These are phyloP conservation scores for Chaetomiaceae sp. DNA, from an alignment of 2,329 filamentous ascomycete genomes.

Conservation along the genomic window DNA sequence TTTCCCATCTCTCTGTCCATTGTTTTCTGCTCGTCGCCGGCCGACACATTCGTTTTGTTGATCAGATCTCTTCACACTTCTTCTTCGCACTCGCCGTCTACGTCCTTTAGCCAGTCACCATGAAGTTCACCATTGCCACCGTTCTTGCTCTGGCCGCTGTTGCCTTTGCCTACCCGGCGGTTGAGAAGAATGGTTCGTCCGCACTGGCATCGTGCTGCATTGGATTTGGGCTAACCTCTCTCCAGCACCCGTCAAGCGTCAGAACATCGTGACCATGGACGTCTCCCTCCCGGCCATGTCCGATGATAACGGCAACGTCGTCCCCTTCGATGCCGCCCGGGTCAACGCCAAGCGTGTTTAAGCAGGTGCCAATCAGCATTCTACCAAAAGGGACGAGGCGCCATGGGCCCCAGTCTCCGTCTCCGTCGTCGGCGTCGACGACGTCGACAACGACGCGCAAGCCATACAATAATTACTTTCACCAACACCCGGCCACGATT, in stretches of 20 bases:
- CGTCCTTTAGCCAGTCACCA: constrained; percentile 37
- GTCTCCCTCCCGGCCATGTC: constrained; percentile 45
- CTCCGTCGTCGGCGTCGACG: neutral
- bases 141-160: constrained; percentile 45
- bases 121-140: constrained; percentile 49
- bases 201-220: neutral
- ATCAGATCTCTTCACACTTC: constrained; percentile 25
- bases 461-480: neutral
- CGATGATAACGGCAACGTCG: constrained; percentile 40
- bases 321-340: constrained; percentile 41
- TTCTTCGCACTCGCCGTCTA: constrained; percentile 18
- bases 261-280: constrained; percentile 29
- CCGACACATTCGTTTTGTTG: constrained; percentile 39
- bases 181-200: constrained; percentile 27
- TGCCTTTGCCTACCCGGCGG: constrained; percentile 39
- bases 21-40: constrained; percentile 46
- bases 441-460: too few species aligned
- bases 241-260: constrained; percentile 28
- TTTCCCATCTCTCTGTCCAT: constrained; percentile 20
- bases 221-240: neutral
- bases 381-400: neutral
- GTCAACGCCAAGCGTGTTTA: constrained; percentile 41
- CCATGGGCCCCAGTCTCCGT: neutral
- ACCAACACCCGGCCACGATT: neutral
- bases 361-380: constrained; percentile 8